These are phyloP conservation scores for Cutaneotrichosporon spelunceum DNA, from an alignment of 1,284 basidiomycete species.

Conservation along the genomic window DNA sequence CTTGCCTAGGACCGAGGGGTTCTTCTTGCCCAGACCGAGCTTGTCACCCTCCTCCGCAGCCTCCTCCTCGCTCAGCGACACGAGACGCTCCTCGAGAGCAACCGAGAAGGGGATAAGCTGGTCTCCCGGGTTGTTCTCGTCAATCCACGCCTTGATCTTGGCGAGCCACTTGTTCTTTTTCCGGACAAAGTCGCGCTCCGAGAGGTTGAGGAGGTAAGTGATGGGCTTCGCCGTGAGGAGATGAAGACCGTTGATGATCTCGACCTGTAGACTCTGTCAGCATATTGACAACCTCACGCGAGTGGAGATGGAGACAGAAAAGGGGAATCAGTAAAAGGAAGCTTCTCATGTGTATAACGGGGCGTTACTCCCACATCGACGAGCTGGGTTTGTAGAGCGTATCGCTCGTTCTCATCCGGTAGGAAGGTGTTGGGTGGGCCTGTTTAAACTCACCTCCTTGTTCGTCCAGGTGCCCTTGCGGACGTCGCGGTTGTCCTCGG, in stretches of 20 bases:
- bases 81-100: constrained; percentile 87
- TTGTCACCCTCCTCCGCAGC: constrained; percentile 72
- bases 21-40: constrained; percentile 45
- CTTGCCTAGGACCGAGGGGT: constrained; percentile 70
- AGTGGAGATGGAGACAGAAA: constrained; percentile 6
- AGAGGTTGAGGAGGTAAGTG: constrained; percentile 96
- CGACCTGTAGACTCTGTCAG: constrained; percentile 62
- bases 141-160: constrained; percentile 99
- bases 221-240: constrained; percentile 97
- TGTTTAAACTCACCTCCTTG: constrained; percentile 76
- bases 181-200: constrained; percentile 89
- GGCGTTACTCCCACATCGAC: constrained; percentile 69
- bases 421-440: not conserved
- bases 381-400: constrained; percentile 71
- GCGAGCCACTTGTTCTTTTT: constrained; percentile 99
- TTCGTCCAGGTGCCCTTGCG: constrained; percentile 92
- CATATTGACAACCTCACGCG: not conserved
- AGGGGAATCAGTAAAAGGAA: constrained; percentile 22
- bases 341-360: constrained; percentile 59
- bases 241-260: constrained; percentile 87
- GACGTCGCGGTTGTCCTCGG: constrained; percentile 82
- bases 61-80: constrained; percentile 61
- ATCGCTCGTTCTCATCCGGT: constrained; percentile 71
- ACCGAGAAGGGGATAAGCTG: constrained; percentile 96
- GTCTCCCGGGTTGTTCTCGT: constrained; percentile 94